Percentiles rank a stretch among this genome's conserved stretches.
phyloP scores from a whole-genome alignment of 371 early-diverging fungal genomes.

The Syncephalastrum sp. region DNA sequence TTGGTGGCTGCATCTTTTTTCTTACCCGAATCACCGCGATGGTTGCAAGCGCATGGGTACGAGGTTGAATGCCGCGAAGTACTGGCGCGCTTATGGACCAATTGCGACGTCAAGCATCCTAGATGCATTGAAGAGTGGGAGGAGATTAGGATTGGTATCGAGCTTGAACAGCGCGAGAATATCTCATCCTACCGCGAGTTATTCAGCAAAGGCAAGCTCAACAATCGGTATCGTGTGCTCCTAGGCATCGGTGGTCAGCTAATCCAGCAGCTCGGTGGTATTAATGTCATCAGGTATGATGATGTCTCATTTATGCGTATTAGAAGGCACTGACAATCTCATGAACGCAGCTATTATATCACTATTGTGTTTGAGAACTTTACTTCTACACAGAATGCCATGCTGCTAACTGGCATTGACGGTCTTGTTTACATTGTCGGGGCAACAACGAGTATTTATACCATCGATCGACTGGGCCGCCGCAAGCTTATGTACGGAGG shows the following conservation, averaged over 20 bases:
- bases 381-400: constrained; percentile 27
- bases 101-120: constrained; percentile 42
- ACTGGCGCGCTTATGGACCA: constrained; percentile 41
- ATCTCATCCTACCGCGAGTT: constrained; percentile 40
- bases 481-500: constrained; percentile 22
- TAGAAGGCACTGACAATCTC: constrained; percentile 13
- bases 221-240: constrained; percentile 50
- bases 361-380: constrained; percentile 35
- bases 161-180: constrained; percentile 44
- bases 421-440: constrained; percentile 39
- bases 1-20: constrained; percentile 40
- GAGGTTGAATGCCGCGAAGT: constrained; percentile 38
- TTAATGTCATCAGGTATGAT: constrained; percentile 39
- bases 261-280: constrained; percentile 50
- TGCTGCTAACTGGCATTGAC: constrained; percentile 40
- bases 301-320: constrained; percentile 14
- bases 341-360: constrained; percentile 29
- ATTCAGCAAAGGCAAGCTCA: constrained; percentile 44
- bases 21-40: constrained; percentile 61
- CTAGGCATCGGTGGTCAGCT: constrained; percentile 52
- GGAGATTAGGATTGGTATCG: constrained; percentile 48
- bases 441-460: constrained; percentile 35
- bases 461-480: constrained; percentile 27
- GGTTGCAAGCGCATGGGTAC: constrained; percentile 49
- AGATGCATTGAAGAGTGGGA: constrained; percentile 46